Evolutionary conservation across 2,329 filamentous ascomycete species (phyloP).

Genomic region (Xylariaceae sp.): DNA sequence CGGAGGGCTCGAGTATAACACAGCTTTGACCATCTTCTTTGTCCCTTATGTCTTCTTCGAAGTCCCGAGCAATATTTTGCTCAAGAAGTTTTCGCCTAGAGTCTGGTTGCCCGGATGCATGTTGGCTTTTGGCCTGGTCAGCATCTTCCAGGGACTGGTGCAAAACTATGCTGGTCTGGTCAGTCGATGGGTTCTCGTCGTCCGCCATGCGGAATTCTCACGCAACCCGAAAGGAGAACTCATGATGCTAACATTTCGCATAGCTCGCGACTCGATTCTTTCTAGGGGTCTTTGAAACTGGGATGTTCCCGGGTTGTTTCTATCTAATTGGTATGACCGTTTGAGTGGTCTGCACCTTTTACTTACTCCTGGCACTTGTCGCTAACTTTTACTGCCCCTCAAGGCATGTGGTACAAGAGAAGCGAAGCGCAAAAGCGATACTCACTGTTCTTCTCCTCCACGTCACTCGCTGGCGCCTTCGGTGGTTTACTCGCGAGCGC

Average conservation of each 20-base stretch:
- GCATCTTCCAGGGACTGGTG: constrained; percentile 73
- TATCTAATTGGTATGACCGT: constrained; percentile 68
- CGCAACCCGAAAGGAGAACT: too few relatives aligned
- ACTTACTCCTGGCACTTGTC: not conserved
- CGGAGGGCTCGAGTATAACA: constrained; percentile 64
- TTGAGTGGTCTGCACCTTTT: constrained; percentile 22
- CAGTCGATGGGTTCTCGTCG: constrained; percentile 3
- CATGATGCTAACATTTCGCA: constrained; percentile 3
- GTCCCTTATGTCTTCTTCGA: constrained; percentile 72
- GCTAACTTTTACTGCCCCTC: constrained; percentile 14
- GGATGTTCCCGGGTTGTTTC: constrained; percentile 59
- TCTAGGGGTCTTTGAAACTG: constrained; percentile 72
- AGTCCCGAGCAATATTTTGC: constrained; percentile 70
- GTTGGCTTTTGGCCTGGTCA: constrained; percentile 76
- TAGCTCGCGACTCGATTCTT: constrained; percentile 76
- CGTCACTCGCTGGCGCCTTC: constrained; percentile 77
- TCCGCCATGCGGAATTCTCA: not conserved
- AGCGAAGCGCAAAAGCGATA: constrained; percentile 87
- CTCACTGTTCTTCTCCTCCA: constrained; percentile 88
- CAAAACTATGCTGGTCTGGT: constrained; percentile 70
- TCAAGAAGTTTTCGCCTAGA: constrained; percentile 54
- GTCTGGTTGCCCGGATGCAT: constrained; percentile 71
- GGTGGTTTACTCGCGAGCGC: constrained; percentile 81
- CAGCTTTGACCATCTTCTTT: constrained; percentile 75
- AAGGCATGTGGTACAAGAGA: constrained; percentile 84